These are phyloP conservation scores for Boletus patriciae DNA, from an alignment of 768 basidiomycete genomes.

Conservation along the genomic window DNA sequence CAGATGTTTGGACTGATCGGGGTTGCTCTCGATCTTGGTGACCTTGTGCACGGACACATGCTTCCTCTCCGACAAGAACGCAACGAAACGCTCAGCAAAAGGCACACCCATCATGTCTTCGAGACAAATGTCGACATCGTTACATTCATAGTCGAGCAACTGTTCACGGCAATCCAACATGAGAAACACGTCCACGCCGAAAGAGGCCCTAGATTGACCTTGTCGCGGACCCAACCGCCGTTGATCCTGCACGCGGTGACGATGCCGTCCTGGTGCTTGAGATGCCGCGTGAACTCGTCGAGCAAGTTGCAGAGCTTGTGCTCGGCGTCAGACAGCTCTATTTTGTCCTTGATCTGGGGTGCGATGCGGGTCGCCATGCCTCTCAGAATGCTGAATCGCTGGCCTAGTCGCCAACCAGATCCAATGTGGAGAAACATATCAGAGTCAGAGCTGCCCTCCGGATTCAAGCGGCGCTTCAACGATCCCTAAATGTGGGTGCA, in stretches of 20 bases:
- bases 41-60: conserved; percentile 48
- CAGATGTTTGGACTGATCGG: conserved; percentile 96
- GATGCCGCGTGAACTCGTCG: conserved; percentile 67
- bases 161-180: conserved; percentile 31
- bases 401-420: conserved; percentile 8
- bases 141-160: conserved; percentile 79
- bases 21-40: conserved; percentile 87
- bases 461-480: conserved; percentile 31
- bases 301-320: conserved; percentile 70
- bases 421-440: conserved; percentile 8
- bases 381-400: conserved; percentile 7
- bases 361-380: conserved; percentile 36
- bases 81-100: conserved; percentile 79
- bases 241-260: conserved; percentile 82
- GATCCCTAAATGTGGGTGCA: conserved; percentile 15
- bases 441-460: neutral
- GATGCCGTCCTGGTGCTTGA: conserved; percentile 52
- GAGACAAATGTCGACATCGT: conserved; percentile 94
- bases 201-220: conserved; percentile 52
- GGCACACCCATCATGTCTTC: conserved; percentile 85
- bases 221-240: conserved; percentile 98
- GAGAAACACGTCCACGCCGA: conserved; percentile 12
- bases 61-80: conserved; percentile 44
- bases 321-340: conserved; percentile 70
- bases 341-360: conserved; percentile 33